Base-by-base conservation (phyloP, 2,329 filamentous ascomycete species). In the Neopestalotiopsis sp. region DNA sequence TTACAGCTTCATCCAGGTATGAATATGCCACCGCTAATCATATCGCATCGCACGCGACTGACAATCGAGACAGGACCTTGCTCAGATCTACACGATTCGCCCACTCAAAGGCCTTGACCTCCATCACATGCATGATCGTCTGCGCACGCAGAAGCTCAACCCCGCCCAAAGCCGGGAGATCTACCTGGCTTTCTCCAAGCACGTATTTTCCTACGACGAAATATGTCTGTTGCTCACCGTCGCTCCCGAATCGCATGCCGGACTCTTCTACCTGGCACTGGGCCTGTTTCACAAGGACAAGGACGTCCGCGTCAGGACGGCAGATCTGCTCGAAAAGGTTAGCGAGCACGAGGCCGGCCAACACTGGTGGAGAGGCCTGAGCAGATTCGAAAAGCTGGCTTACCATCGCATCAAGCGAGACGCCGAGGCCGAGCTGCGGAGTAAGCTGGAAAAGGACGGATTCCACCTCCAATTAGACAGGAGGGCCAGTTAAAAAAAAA, bases 211-310 rank as follows among this genome's bases (percentile, higher is more conserved):
- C 30, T 96, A 97, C 77, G 92, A 93, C 74, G 94, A 95, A 74
- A 94, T 97, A 71, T 95, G 92, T 74, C 91, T 97, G 69, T 86
- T 97, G 5, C 86, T 97, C 6, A 91, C 90, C 34, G 92, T 96
- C 6, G 91, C 94, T 5, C 94, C 94, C 7, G 94, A 97, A 81
- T 93, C 90, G 34, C 94, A 96, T 74, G 93, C 92, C 0, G 96
- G 94, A 0, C 86, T 98, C 3, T 98, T 98, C 79, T 97, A 98
- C 75, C 82, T 99, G 32, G 93, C 92, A 5, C 87, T 98, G 65
- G 96, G 96, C 0, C 85, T 99, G 5, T 98, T 98, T 79, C 96
- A 99, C 82, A 94, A 94, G 67, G 90, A 95, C 72, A 86, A 87
- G 45, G 92, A 94, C 65, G 95, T 98, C 12, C 88, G 96, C 45